phyloP scores from a whole-genome alignment of 148 eudicot genomes.

The Fagopyrum esculentum region DNA sequence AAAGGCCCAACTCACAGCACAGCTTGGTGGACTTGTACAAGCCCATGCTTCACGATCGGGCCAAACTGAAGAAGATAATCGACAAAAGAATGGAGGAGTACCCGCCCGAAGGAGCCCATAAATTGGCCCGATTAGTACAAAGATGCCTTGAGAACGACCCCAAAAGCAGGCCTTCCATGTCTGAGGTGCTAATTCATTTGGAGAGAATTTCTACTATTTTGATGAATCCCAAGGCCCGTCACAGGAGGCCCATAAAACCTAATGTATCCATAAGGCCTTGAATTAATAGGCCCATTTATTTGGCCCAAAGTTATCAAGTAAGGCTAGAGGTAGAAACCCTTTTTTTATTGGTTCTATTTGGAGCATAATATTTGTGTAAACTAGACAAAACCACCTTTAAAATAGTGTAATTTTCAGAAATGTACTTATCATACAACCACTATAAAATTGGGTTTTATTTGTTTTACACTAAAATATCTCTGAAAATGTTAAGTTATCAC shows the following conservation, averaged over 20 bases:
- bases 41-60: slow-evolving; percentile 46
- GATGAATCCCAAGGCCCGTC: slow-evolving; percentile 16
- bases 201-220: slow-evolving; percentile 33
- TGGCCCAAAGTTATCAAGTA: neutral
- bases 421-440: no score
- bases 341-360: neutral
- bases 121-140: slow-evolving; percentile 42
- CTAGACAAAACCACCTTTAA: no score
- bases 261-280: neutral
- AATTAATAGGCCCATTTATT: neutral
- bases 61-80: slow-evolving; percentile 41
- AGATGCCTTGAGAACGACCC: slow-evolving; percentile 51
- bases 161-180: slow-evolving; percentile 50
- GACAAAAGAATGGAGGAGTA: slow-evolving; percentile 49
- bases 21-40: slow-evolving; percentile 52
- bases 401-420: no score
- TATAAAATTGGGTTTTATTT: no score
- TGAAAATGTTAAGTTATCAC: no score
- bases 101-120: slow-evolving; percentile 41
- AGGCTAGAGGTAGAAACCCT: neutral
- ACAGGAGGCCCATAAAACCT: neutral
- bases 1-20: slow-evolving; percentile 38
- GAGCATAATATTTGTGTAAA: neutral
- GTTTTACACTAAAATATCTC: no score
- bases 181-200: slow-evolving; percentile 39